Percentiles rank a stretch among this genome's conserved stretches.
These are phyloP conservation scores for Peronospora destructor DNA, from an alignment of 352 stramenopile genomes.

Conservation along the genomic window DNA sequence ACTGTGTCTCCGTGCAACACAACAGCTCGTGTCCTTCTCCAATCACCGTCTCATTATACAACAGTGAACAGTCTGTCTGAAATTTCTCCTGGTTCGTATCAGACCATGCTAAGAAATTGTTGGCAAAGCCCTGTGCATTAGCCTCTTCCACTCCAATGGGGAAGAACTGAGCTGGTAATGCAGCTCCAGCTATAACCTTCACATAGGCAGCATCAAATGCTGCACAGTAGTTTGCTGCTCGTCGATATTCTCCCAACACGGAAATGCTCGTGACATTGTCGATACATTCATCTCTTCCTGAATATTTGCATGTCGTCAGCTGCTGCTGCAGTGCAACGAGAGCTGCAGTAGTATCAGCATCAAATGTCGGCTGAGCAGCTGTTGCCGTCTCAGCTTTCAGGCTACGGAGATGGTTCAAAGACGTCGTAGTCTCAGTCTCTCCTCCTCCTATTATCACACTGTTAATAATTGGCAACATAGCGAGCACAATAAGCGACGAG, in stretches of 20 bases:
- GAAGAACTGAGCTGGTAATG: constrained; percentile 55
- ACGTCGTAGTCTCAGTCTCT: neutral
- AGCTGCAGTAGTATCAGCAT: constrained; percentile 29
- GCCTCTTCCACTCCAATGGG: constrained; percentile 54
- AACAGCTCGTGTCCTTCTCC: constrained; percentile 44
- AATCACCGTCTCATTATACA: constrained; percentile 58
- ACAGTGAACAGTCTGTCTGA: constrained; percentile 52
- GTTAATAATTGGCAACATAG: constrained; percentile 42
- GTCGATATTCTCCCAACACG: constrained; percentile 47
- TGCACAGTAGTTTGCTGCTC: constrained; percentile 39
- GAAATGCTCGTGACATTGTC: constrained; percentile 42
- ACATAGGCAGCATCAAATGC: constrained; percentile 66
- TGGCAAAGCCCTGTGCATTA: constrained; percentile 45
- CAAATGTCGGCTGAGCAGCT: constrained; percentile 24
- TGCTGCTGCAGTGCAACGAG: constrained; percentile 36
- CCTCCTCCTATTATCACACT: constrained; percentile 30
- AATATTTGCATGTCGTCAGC: constrained; percentile 64
- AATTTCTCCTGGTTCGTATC: constrained; percentile 53
- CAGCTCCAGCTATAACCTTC: constrained; percentile 29
- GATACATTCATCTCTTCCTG: constrained; percentile 49
- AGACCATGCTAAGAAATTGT: constrained; percentile 71
- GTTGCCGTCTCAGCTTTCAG: constrained; percentile 22
- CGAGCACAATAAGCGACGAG: constrained; percentile 33
- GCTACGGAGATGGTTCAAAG: constrained; percentile 3
- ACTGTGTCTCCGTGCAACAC: constrained; percentile 79